Evolutionary conservation across 495 filamentous ascomycete species (phyloP).

Genomic region (Beverwykella pulmonaria): DNA sequence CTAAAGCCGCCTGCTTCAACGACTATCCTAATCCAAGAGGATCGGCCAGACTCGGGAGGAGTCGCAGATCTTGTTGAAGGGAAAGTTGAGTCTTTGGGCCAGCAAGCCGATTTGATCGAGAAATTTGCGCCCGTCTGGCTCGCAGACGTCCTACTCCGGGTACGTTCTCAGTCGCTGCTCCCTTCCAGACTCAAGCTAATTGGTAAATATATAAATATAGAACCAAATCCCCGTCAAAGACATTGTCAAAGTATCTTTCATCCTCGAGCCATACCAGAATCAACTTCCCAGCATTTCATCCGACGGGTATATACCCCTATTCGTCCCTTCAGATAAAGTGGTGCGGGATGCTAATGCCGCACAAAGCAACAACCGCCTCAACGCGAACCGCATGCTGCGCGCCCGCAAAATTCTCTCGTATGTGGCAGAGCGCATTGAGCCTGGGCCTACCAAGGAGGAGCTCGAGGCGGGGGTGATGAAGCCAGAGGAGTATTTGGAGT

Average conservation of each 20-base stretch:
- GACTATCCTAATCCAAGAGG: constrained; percentile 92
- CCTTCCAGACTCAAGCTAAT: background rate
- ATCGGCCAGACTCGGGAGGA: constrained; percentile 81
- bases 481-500: constrained; percentile 89
- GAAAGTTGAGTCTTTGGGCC: constrained; percentile 73
- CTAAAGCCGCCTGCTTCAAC: constrained; percentile 77
- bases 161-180: constrained; percentile 42
- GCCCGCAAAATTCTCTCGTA: constrained; percentile 95
- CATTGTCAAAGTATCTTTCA: constrained; percentile 89
- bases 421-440: constrained; percentile 87
- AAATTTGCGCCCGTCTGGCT: constrained; percentile 86
- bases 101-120: constrained; percentile 82
- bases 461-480: constrained; percentile 61
- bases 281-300: constrained; percentile 58
- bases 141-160: constrained; percentile 81
- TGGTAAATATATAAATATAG: constrained; percentile 47
- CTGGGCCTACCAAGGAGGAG: constrained; percentile 52
- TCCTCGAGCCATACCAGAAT: constrained; percentile 82
- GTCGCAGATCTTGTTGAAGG: constrained; percentile 91
- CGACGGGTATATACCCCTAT: constrained; percentile 43
- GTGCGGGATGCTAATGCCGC: constrained; percentile 32
- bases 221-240: constrained; percentile 87
- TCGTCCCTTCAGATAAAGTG: constrained; percentile 29
- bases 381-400: constrained; percentile 94
- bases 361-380: constrained; percentile 78